These are phyloP conservation scores for Aspergillus affinis DNA, from an alignment of 495 filamentous ascomycete species.

Conservation along the genomic window DNA sequence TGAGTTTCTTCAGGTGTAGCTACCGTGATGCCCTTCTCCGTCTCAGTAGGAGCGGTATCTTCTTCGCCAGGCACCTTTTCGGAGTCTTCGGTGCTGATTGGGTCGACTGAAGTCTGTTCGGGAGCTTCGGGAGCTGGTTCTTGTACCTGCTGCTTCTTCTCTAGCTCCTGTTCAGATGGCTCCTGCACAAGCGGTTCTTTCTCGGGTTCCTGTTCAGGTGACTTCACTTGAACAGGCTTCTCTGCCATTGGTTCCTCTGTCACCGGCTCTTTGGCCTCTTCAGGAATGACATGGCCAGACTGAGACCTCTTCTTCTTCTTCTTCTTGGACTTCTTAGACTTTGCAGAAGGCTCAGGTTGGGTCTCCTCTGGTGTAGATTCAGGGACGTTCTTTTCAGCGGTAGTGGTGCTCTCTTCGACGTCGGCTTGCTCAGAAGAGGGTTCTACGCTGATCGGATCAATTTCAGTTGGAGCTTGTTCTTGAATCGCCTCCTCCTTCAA, in stretches of 20 bases:
- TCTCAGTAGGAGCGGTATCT: not conserved
- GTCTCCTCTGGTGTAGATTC: not conserved
- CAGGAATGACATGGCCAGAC: not conserved
- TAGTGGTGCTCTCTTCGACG: not conserved
- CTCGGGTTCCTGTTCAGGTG: not conserved
- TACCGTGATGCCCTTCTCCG: conserved; percentile 16
- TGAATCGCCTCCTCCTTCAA: not conserved
- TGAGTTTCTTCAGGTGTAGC: not conserved
- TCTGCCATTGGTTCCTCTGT: not conserved
- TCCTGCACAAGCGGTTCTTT: not conserved
- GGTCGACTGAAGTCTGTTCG: not conserved
- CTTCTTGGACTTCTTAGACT: too few relatives aligned
- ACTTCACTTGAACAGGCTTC: not conserved
- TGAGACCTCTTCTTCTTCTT: too few relatives aligned
- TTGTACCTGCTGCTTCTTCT: not conserved
- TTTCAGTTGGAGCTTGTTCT: not conserved
- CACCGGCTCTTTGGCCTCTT: not conserved
- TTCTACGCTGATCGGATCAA: not conserved
- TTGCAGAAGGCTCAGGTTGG: not conserved
- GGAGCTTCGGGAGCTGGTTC: not conserved
- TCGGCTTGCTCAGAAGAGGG: not conserved
- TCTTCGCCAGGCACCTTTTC: not conserved
- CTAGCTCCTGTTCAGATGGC: not conserved
- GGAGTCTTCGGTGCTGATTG: not conserved
- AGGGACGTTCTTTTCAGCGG: not conserved